A percentile compares a stretch with the other conserved stretches of the same genome.
Conservation (phyloP, 169 alveolate genomes). For the Plasmodium gonderi region DNA sequence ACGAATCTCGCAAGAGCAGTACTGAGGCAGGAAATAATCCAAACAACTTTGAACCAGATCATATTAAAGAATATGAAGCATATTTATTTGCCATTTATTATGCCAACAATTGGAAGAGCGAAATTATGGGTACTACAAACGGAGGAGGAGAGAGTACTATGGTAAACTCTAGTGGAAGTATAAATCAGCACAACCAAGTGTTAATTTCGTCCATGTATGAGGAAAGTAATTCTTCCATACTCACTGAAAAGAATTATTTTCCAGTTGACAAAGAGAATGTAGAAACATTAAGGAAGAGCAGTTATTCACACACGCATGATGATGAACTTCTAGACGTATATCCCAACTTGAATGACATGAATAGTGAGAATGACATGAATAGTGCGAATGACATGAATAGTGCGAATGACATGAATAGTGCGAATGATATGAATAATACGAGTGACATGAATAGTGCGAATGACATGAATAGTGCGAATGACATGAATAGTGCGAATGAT, state of each 20-base stretch:
- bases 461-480: too few species aligned
- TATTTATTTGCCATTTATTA: constrained; percentile 19
- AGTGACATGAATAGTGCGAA: too few species aligned
- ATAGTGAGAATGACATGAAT: constrained; percentile 32
- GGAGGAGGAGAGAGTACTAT: not conserved
- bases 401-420: constrained; percentile 48
- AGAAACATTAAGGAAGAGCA: not conserved
- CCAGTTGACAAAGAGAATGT: not conserved
- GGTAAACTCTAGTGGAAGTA: not conserved
- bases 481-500: too few species aligned
- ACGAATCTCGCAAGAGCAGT: constrained; percentile 6
- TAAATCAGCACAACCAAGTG: not conserved
- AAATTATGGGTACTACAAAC: not conserved
- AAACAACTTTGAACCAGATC: not conserved
- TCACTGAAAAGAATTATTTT: not conserved
- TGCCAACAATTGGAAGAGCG: not conserved
- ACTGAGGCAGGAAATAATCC: not conserved
- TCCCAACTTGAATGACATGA: not conserved
- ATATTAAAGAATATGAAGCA: not conserved
- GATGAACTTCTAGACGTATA: not conserved
- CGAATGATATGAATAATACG: too few species aligned
- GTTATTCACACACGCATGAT: not conserved
- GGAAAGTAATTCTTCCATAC: not conserved
- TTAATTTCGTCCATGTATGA: not conserved
- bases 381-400: constrained; percentile 14